These are phyloP conservation scores for Erysimum cheiri DNA, from an alignment of 441 rosid genomes.

Conservation along the genomic window DNA sequence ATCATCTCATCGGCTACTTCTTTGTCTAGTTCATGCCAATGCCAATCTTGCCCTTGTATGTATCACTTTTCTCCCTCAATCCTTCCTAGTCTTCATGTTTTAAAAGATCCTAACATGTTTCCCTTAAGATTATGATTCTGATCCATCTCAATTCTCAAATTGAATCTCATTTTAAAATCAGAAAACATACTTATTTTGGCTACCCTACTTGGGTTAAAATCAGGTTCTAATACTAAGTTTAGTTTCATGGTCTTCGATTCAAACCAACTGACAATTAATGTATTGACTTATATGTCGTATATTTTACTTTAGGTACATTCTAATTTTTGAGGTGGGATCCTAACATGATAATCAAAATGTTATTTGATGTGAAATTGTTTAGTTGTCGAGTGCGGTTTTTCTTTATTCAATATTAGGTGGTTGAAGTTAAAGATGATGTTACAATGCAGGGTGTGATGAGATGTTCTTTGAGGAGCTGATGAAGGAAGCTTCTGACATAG, in stretches of 20 bases:
- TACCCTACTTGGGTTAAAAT: neutral
- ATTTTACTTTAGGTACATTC: neutral
- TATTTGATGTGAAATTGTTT: neutral
- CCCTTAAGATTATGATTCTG: too few relatives aligned
- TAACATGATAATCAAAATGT: neutral
- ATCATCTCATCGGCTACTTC: slow-evolving; percentile 36
- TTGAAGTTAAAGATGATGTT: slow-evolving; percentile 7
- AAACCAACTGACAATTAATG: too few relatives aligned
- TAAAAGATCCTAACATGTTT: neutral
- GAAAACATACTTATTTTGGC: too few relatives aligned
- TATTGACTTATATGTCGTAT: too few relatives aligned
- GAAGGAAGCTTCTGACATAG: slow-evolving; percentile 84
- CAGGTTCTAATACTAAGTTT: neutral
- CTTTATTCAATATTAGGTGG: neutral
- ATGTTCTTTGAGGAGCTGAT: slow-evolving; percentile 79
- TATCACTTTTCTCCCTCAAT: slow-evolving; percentile 4
- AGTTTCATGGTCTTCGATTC: neutral
- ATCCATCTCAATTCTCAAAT: too few relatives aligned
- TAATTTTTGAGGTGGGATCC: neutral
- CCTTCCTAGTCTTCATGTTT: neutral
- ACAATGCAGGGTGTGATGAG: slow-evolving; percentile 74
- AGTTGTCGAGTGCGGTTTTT: neutral
- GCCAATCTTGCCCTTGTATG: slow-evolving; percentile 69
- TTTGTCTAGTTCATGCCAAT: slow-evolving; percentile 50
- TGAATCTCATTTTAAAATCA: too few relatives aligned